Evolutionary conservation across 495 filamentous ascomycete genomes (phyloP).

Genomic region (Pseudevernia furfuracea): DNA sequence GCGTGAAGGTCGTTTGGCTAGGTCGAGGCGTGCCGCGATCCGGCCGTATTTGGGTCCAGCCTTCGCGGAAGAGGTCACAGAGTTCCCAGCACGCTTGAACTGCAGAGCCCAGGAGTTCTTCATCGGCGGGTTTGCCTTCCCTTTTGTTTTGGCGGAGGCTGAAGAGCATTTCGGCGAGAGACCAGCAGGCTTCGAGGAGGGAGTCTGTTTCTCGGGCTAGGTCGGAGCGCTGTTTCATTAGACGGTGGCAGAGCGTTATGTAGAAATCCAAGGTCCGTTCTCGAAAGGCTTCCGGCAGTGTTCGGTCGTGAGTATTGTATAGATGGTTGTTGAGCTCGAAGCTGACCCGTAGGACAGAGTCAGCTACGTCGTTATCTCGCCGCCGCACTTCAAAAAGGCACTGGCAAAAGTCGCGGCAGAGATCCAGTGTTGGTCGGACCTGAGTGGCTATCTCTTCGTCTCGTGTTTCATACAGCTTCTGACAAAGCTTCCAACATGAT

Average conservation of each 20-base stretch:
- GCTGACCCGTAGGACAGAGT: constrained; percentile 82
- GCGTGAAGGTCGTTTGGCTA: constrained; percentile 63
- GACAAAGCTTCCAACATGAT: constrained; percentile 85
- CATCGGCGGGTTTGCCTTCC: constrained; percentile 65
- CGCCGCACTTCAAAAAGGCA: constrained; percentile 76
- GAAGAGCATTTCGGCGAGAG: constrained; percentile 87
- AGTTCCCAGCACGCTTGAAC: constrained; percentile 94
- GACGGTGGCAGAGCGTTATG: constrained; percentile 80
- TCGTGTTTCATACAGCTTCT: constrained; percentile 73
- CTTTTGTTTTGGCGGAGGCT: constrained; percentile 76
- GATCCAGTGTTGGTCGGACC: constrained; percentile 68
- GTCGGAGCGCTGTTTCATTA: constrained; percentile 85
- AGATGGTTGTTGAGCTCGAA: constrained; percentile 94
- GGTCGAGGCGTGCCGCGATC: constrained; percentile 82
- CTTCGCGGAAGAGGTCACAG: constrained; percentile 87
- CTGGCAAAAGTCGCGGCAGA: constrained; percentile 88
- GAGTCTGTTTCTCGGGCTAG: constrained; percentile 73
- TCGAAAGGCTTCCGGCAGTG: constrained; percentile 77
- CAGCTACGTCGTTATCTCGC: constrained; percentile 63
- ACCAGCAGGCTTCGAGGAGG: constrained; percentile 80
- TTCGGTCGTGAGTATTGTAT: constrained; percentile 82
- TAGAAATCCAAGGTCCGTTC: constrained; percentile 91
- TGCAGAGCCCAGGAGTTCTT: constrained; percentile 75
- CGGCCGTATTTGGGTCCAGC: constrained; percentile 82
- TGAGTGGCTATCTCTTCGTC: constrained; percentile 66